Percentiles rank a stretch among this genome's conserved stretches.
Evolutionary conservation across 129 eudicot species (phyloP).

Genomic region (Saposhnikovia divaricata): DNA sequence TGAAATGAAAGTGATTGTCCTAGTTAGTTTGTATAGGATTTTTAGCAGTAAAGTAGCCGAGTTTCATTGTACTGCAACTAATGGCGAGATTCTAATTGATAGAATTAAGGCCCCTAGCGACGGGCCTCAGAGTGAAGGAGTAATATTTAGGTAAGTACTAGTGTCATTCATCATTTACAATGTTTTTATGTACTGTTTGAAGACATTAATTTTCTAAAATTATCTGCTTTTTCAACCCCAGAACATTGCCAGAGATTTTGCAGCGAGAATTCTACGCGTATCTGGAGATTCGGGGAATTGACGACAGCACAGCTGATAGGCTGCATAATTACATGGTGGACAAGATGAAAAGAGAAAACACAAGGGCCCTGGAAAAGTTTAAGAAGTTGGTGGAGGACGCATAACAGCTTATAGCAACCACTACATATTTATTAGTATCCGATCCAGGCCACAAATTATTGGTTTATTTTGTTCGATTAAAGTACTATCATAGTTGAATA

Average conservation of each 20-base stretch:
- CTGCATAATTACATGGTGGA: neutral
- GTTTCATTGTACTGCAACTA: neutral
- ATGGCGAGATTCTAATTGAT: neutral
- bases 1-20: neutral
- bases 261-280: neutral
- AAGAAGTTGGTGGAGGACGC: neutral
- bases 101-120: neutral
- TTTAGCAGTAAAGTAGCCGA: neutral
- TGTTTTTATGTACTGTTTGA: neutral
- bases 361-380: neutral
- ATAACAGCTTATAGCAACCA: neutral
- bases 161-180: neutral
- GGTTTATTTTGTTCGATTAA: neutral
- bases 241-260: neutral
- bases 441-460: neutral
- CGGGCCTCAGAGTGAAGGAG: neutral
- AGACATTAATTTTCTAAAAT: neutral
- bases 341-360: neutral
- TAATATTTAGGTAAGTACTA: neutral
- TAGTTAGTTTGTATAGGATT: neutral
- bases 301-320: neutral
- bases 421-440: no score
- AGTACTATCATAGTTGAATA: neutral
- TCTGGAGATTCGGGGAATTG: neutral
- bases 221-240: neutral